phyloP scores from a whole-genome alignment of 495 filamentous ascomycete genomes.

The Podospora tetraspora region DNA sequence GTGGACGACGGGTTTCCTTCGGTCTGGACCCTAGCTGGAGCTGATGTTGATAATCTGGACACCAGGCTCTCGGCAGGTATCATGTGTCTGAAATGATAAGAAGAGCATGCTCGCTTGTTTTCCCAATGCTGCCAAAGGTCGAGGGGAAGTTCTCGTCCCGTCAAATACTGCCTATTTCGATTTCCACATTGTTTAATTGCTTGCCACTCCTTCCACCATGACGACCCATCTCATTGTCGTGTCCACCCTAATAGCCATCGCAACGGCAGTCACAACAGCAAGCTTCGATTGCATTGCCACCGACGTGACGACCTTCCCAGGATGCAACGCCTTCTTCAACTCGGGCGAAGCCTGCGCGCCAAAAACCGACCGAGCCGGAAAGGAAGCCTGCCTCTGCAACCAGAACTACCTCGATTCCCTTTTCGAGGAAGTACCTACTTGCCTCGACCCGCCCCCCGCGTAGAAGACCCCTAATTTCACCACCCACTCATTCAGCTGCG shows the following conservation, averaged over 20 bases:
- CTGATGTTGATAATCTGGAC: background rate
- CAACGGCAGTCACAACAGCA: background rate
- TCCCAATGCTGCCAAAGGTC: background rate
- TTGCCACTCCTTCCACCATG: background rate
- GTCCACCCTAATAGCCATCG: background rate
- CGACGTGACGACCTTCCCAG: background rate
- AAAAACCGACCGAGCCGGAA: background rate
- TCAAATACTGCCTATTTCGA: background rate
- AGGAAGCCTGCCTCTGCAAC: constrained; percentile 1
- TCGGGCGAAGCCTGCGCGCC: background rate
- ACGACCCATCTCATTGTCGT: background rate
- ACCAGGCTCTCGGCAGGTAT: background rate
- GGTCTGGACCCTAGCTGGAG: background rate
- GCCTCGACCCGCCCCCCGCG: too few relatives aligned
- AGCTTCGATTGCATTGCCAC: constrained; percentile 1
- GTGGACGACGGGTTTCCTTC: background rate
- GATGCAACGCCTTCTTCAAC: background rate
- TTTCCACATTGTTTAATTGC: background rate
- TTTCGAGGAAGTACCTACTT: background rate
- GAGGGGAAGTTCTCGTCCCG: background rate
- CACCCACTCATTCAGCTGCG: background rate
- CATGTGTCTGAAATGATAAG: background rate
- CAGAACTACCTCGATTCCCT: background rate
- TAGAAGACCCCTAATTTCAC: background rate
- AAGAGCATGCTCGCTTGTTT: background rate